Evolutionary conservation across 2,329 filamentous ascomycete genomes (phyloP).

Genomic region (Trichoderma gracile): DNA sequence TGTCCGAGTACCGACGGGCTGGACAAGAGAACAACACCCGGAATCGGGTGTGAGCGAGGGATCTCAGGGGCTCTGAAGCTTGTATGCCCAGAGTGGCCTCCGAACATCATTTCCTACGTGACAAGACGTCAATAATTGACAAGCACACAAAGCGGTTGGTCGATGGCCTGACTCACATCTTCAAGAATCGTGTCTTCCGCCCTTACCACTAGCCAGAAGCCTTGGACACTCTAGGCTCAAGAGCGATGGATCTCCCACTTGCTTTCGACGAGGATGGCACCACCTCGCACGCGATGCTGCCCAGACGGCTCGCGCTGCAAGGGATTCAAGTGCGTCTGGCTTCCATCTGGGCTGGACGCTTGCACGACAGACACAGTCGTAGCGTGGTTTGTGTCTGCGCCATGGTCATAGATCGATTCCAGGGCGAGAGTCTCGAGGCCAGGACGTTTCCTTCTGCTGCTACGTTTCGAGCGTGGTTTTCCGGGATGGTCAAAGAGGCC

Average conservation of each 20-base stretch:
- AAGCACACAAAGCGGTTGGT: no score
- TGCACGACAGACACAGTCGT: neutral
- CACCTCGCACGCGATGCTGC: neutral
- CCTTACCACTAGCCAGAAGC: neutral
- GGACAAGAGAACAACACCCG: no score
- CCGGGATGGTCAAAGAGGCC: neutral
- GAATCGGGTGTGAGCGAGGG: neutral
- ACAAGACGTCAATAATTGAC: no score
- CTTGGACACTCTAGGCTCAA: neutral
- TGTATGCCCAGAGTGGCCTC: neutral
- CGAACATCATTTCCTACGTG: no score
- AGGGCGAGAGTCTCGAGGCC: slow-evolving; percentile 4
- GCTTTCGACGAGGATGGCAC: slow-evolving; percentile 6
- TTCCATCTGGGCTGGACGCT: slow-evolving; percentile 6
- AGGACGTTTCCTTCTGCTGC: neutral
- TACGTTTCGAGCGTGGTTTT: slow-evolving; percentile 9
- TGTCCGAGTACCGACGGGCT: neutral
- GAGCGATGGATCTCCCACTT: slow-evolving; percentile 11
- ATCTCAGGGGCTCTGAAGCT: neutral
- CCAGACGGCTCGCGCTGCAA: neutral
- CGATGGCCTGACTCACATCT: no score
- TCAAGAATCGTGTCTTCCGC: neutral
- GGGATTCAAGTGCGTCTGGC: neutral
- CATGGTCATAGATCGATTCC: slow-evolving; percentile 16
- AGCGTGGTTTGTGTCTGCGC: neutral